A percentile compares a stretch with the other conserved stretches of the same genome.
Evolutionary conservation across 2,329 filamentous ascomycete species (phyloP).

Genomic region (Aureobasidium lini): DNA sequence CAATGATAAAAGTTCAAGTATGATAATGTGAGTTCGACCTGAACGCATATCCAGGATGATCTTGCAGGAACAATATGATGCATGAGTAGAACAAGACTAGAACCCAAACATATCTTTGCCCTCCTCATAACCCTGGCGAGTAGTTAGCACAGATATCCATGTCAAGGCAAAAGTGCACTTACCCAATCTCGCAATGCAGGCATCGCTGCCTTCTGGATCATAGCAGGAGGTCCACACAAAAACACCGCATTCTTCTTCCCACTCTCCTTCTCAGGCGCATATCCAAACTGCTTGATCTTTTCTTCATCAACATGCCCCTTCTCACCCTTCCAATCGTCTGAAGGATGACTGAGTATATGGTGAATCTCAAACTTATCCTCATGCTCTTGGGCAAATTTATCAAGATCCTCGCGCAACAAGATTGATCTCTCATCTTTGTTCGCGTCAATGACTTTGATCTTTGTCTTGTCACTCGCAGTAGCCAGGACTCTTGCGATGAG

Average conservation of each 20-base stretch:
- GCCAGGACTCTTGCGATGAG: conserved; percentile 40
- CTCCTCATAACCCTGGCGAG: conserved; percentile 31
- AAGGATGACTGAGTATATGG: conserved; percentile 41
- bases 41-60: too few species aligned
- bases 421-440: conserved; percentile 44
- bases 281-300: conserved; percentile 35
- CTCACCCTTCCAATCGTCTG: conserved; percentile 39
- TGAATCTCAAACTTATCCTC: conserved; percentile 36
- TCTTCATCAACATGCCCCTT: conserved; percentile 39
- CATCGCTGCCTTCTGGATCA: conserved; percentile 47
- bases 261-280: conserved; percentile 32
- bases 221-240: conserved; percentile 43
- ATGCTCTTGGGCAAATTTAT: conserved; percentile 32
- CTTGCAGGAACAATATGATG: too few species aligned
- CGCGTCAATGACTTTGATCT: conserved; percentile 40
- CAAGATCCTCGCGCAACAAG: conserved; percentile 37
- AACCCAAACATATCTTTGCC: conserved; percentile 41
- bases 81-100: conserved; percentile 17
- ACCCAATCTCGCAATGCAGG: conserved; percentile 36
- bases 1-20: too few species aligned
- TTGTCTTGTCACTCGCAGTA: conserved; percentile 28
- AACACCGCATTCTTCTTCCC: conserved; percentile 33
- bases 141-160: background rate
- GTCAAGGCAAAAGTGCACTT: background rate
- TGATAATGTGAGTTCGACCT: too few species aligned